Base-by-base conservation (phyloP, 83 land plant species). In the Picea mariana region DNA sequence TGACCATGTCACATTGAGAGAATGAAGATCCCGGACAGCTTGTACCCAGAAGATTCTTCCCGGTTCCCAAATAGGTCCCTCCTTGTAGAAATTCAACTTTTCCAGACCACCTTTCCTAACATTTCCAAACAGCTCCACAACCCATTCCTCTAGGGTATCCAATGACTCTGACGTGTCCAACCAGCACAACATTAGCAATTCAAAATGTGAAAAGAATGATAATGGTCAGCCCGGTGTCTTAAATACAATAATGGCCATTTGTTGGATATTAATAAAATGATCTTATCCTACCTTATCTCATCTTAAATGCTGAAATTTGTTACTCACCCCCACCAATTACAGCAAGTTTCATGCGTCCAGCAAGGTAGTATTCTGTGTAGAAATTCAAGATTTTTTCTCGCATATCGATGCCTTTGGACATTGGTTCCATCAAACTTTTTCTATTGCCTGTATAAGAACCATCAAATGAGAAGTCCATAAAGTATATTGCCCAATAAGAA, bases 21-120 rank as follows among this genome's bases (percentile, higher is more conserved):
- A 75, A 86, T 95, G 91, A 60, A 92, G 90, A 87, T 97, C 99
- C 83, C 91, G 89, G 21, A 97, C 98, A n/a, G 95, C 93, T 79
- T 92, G 94, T 20, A 95, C 91, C n/a, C n/a, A 84, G 80, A 88
- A 95, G 20, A 97, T 38, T 78, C 89, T 90, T 60, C 97, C 97
- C 62, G 87, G 73, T 77, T 91, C 90, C 99, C 99, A 97, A n/a
- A 97, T 88, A 55, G 94, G 89, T 21, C 83, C 86, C 23, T 83
- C 80, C 81, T 82, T 82, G 0, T 61, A 73, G 34, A 77, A 69
- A 34, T 79, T 62, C 60, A 86, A 79, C 60, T 79, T 80, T 13
- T 68, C 31, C 11, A n/a, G 26, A 21, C 81, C 84, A 24, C 95
- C 99, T 80, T 81, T 80, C 75, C 81, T 87, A 49, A 95, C 91